Evolutionary conservation across 1,284 basidiomycete species (phyloP), one percentile per base, ranked within the genome.

Genomic region (Moesziomyces globuligerus): DNA sequence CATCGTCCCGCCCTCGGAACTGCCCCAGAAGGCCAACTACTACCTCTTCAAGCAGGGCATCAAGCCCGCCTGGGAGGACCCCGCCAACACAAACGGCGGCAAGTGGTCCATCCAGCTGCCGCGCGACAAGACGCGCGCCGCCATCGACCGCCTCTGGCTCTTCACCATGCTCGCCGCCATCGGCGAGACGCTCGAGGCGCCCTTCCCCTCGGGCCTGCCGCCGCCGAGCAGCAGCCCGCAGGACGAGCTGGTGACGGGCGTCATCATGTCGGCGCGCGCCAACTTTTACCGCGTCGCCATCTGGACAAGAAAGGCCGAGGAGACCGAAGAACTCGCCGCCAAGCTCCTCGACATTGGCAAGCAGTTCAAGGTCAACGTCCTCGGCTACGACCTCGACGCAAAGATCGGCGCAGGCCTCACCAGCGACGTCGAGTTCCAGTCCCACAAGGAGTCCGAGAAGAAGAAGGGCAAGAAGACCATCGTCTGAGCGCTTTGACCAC

Each of bases 21-120:
- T 98, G 75, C 93, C 93, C 34, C 89, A 90, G 84, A 97, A 94
- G 85, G 93, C 94, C 34, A 98, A 98, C 83, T 98, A 98, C 84
- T 98, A 98, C 86, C 87, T 98, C 62, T 98, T 98, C 89, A 98
- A 97, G 87, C 85, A 88, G 3, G 90, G 89, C 44, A 85, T 94
- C 50, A 86, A 91, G 55, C 92, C 92, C 1, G 90, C 93, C 8
- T 94, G 92, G 92, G 92, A 94, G 82, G 92, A 93, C 83, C 91
- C 91, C 2, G 92, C 93, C 39, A 98, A 98, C 85, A 93, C 94
- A 83, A 88, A 91, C 74, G 95, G 95, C 47, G 95, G 95, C 61
- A 98, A 98, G 85, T 99, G 95, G 95, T 91, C 90, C 80, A 93
- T 98, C 71, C 96, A 99, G 84, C 86, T 99, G 28, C 95, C 96